Percentiles rank a stretch among this genome's conserved stretches.
phyloP scores from a whole-genome alignment of 2,329 filamentous ascomycete genomes.

The Cucurbitaria berberidis region DNA sequence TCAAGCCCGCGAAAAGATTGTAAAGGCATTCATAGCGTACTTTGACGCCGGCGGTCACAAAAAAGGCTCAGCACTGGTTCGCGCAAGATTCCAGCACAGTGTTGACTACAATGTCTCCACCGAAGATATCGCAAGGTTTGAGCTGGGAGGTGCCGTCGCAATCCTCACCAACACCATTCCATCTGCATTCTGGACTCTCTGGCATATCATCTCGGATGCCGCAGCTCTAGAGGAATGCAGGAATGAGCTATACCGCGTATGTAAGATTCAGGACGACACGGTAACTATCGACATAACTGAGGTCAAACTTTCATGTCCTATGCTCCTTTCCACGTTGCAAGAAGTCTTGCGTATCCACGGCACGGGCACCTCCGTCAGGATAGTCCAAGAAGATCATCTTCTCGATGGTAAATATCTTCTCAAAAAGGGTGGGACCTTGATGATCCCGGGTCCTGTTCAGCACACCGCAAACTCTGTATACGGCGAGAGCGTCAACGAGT shows the following conservation, averaged over 20 bases:
- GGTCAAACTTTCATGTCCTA: slow-evolving; percentile 37
- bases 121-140: not conserved
- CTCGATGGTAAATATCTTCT: slow-evolving; percentile 40
- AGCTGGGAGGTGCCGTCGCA: not conserved
- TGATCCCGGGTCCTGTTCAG: slow-evolving; percentile 35
- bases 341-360: slow-evolving; percentile 48
- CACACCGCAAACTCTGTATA: slow-evolving; percentile 8
- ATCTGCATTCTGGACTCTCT: not conserved
- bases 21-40: not conserved
- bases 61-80: not conserved
- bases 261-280: not conserved
- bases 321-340: slow-evolving; percentile 49
- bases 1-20: not conserved
- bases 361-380: slow-evolving; percentile 35
- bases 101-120: not conserved
- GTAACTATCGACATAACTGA: not conserved
- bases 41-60: not conserved
- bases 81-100: not conserved
- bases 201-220: not conserved
- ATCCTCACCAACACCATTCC: not conserved
- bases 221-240: not conserved
- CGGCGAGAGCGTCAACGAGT: not conserved
- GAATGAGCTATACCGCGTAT: not conserved
- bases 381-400: slow-evolving; percentile 42
- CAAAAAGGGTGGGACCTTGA: slow-evolving; percentile 36